Base-by-base conservation (phyloP, 345 rosid genomes). In the Lenwebbia sp. region DNA sequence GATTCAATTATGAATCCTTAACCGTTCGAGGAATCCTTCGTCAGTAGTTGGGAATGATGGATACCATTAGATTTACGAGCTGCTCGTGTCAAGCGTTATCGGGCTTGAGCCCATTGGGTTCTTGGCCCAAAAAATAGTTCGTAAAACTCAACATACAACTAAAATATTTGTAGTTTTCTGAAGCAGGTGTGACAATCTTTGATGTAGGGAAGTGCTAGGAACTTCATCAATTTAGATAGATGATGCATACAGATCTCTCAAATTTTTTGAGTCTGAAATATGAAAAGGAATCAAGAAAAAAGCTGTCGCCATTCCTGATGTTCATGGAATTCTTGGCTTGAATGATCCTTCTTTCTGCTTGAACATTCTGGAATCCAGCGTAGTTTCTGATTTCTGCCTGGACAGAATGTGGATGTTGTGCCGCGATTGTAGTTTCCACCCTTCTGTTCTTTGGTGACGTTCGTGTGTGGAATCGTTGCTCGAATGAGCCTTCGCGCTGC, bases 371-470 rank as follows among this genome's bases (percentile, higher is more conserved):
- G 9, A 10, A 70, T 33, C 7, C 47, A 70, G 25, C 1, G 44
- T 70, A 70, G 78, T 70, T 65, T 65, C 76, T 17, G 76, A 33
- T 21, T 17, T 5, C 76, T 33, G 10, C 0, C 23, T 2, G 44
- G 25, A 65, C 1, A 0, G 25, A 17, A 33, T 33, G 25, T 8
- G 76, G 44, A 65, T 17, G 44, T 65, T 0, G 6, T 17, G 76
- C 76, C 3, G 0, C 13, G 41, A 65, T 17, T 30, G 5, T 30
- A 17, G 44, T 65, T 70, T 19, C 5, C 44, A 4, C 13, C 21
- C 3, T 4, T 4, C 0, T 70, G 78, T 70, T 33, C 0, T 4
- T 33, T 13, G 3, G 0, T 2, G 47, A 33, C 5, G 0, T 70
- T 33, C 0, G 4, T 2, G 22, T 3, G 13, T 33, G 44, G 3